Percentiles rank a stretch among this genome's conserved stretches.
Conservation (phyloP, 192 early-diverging fungal species). For the Spizellomyces punctatus region DNA sequence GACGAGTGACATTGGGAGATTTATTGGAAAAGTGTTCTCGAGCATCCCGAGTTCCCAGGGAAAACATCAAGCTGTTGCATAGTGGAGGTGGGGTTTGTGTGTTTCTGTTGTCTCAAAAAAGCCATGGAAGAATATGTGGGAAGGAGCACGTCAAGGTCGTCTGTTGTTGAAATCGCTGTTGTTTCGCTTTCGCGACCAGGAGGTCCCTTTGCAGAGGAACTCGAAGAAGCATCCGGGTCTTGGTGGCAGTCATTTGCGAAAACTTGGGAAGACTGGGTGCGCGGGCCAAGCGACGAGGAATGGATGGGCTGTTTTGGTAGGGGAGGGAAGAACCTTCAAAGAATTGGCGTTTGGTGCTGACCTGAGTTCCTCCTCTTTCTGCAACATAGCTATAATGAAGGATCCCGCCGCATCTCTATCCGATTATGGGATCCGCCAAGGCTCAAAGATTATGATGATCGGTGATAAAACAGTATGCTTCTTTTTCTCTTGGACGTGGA, state of each 20-base stretch:
- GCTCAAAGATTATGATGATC: constrained; percentile 74
- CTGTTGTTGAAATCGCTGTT: too few relatives aligned
- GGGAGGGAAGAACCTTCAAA: not conserved
- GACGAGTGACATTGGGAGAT: constrained; percentile 64
- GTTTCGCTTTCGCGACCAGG: too few relatives aligned
- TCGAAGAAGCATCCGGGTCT: too few relatives aligned
- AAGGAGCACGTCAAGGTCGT: too few relatives aligned
- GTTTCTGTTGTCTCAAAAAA: too few relatives aligned
- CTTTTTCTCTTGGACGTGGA: too few relatives aligned
- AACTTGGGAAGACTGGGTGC: too few relatives aligned
- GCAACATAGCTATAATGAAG: constrained; percentile 46
- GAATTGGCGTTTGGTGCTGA: not conserved
- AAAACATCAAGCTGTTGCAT: constrained; percentile 71
- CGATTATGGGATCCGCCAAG: constrained; percentile 69
- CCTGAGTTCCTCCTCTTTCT: not conserved
- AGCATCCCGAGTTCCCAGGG: constrained; percentile 75
- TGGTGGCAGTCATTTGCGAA: too few relatives aligned
- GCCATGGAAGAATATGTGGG: too few relatives aligned
- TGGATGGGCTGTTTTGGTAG: not conserved
- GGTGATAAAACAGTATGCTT: constrained; percentile 63
- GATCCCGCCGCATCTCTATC: constrained; percentile 29
- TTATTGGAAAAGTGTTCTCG: constrained; percentile 75
- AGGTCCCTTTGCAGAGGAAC: too few relatives aligned
- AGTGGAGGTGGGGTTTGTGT: constrained; percentile 64
- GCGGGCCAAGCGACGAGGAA: not conserved